These are phyloP conservation scores for Fusarium chuoi DNA, from an alignment of 2,329 filamentous ascomycete species.

Conservation along the genomic window DNA sequence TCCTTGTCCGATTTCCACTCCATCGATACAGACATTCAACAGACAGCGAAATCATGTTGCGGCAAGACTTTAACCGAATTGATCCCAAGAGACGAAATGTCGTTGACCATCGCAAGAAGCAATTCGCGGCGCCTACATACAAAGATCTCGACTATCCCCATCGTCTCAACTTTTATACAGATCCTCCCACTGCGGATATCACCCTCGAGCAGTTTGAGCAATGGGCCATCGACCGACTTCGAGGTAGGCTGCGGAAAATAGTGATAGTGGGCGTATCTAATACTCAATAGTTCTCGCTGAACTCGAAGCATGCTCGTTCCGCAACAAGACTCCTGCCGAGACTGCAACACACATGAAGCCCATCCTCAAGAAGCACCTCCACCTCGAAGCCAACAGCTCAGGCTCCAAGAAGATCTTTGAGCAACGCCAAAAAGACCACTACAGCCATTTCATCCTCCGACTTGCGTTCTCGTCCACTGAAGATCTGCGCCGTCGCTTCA, in stretches of 20 bases:
- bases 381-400: slow-evolving; percentile 80
- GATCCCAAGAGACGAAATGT: slow-evolving; percentile 79
- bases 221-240: slow-evolving; percentile 94
- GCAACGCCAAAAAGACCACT: slow-evolving; percentile 94
- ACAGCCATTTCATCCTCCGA: slow-evolving; percentile 95
- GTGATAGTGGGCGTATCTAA: slow-evolving; percentile 3
- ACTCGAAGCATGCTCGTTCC: slow-evolving; percentile 93
- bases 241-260: slow-evolving; percentile 63
- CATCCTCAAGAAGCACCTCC: slow-evolving; percentile 87
- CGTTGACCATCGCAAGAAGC: slow-evolving; percentile 83
- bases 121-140: slow-evolving; percentile 82
- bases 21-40: slow-evolving; percentile 5
- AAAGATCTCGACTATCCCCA: slow-evolving; percentile 83
- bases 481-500: slow-evolving; percentile 87
- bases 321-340: slow-evolving; percentile 86
- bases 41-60: slow-evolving; percentile 54
- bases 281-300: slow-evolving; percentile 76
- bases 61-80: slow-evolving; percentile 63
- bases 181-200: slow-evolving; percentile 91
- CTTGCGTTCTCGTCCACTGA: slow-evolving; percentile 93
- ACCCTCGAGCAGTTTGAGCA: slow-evolving; percentile 98
- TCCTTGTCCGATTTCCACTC: slow-evolving; percentile 23
- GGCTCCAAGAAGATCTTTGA: slow-evolving; percentile 66
- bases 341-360: slow-evolving; percentile 86
- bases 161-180: slow-evolving; percentile 90